Evolutionary conservation across 2,329 filamentous ascomycete species (phyloP).

Genomic region (Aspergillus intermedius): DNA sequence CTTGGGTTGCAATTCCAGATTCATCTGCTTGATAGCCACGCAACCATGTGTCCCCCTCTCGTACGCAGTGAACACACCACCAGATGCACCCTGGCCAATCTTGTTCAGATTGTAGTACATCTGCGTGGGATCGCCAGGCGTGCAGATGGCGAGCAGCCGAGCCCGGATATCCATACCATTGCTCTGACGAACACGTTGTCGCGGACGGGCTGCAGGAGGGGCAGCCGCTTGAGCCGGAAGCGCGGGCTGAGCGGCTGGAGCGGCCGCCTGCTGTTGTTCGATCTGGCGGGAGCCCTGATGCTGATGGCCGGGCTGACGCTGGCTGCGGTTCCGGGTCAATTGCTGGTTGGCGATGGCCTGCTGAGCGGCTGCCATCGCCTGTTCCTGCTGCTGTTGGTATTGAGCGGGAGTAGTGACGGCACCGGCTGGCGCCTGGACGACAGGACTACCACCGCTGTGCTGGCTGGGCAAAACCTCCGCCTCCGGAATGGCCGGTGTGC

Average conservation of each 20-base stretch:
- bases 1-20: slow-evolving; percentile 95
- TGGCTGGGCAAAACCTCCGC: slow-evolving; percentile 55
- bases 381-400: slow-evolving; percentile 68
- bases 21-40: slow-evolving; percentile 99
- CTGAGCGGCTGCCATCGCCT: slow-evolving; percentile 72
- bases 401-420: slow-evolving; percentile 36
- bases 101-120: slow-evolving; percentile 85
- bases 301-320: slow-evolving; percentile 52
- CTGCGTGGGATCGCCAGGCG: slow-evolving; percentile 77
- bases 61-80: slow-evolving; percentile 88
- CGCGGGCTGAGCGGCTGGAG: slow-evolving; percentile 14
- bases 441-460: slow-evolving; percentile 63
- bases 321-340: slow-evolving; percentile 66
- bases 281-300: slow-evolving; percentile 46
- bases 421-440: slow-evolving; percentile 48
- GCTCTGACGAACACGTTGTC: slow-evolving; percentile 72
- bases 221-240: slow-evolving; percentile 33
- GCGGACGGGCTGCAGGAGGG: slow-evolving; percentile 58
- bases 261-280: slow-evolving; percentile 38
- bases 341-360: slow-evolving; percentile 65
- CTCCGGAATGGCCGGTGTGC: slow-evolving; percentile 49
- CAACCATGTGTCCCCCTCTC: slow-evolving; percentile 76
- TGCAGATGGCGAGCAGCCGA: slow-evolving; percentile 82
- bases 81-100: slow-evolving; percentile 95
- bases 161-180: slow-evolving; percentile 74